These are phyloP conservation scores for Lactarius quietus DNA, from an alignment of 768 basidiomycete genomes.

Conservation along the genomic window DNA sequence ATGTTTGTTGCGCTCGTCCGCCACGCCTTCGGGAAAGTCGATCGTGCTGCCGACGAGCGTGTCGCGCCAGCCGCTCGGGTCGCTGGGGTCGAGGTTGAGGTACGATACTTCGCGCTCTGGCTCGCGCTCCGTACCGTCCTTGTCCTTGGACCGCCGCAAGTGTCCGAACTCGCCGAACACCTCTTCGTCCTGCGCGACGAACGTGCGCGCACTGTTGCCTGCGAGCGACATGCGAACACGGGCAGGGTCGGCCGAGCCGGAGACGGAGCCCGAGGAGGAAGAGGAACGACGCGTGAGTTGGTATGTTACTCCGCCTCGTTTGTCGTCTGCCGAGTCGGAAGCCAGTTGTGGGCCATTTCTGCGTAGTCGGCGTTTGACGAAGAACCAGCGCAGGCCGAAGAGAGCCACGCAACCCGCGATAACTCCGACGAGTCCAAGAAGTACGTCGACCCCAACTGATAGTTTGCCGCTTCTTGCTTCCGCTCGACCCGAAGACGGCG, in stretches of 20 bases:
- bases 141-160: slow-evolving; percentile 15
- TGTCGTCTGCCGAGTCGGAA: slow-evolving; percentile 22
- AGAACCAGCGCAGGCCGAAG: slow-evolving; percentile 53
- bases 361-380: slow-evolving; percentile 31
- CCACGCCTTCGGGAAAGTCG: slow-evolving; percentile 7
- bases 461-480: slow-evolving; percentile 35
- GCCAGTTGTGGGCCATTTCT: slow-evolving; percentile 25
- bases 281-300: slow-evolving; percentile 35
- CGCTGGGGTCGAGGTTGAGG: slow-evolving; percentile 23
- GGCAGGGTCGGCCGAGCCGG: slow-evolving; percentile 23
- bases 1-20: too few relatives aligned
- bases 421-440: slow-evolving; percentile 57
- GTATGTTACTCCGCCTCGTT: slow-evolving; percentile 31
- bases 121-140: slow-evolving; percentile 12
- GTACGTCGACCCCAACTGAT: slow-evolving; percentile 58
- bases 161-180: slow-evolving; percentile 25
- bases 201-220: slow-evolving; percentile 34
- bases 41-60: slow-evolving; percentile 23
- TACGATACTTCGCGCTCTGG: slow-evolving; percentile 12
- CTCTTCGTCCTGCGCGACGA: slow-evolving; percentile 26
- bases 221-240: slow-evolving; percentile 30
- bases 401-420: slow-evolving; percentile 51
- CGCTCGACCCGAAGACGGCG: not conserved
- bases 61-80: slow-evolving; percentile 21
- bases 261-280: slow-evolving; percentile 30